Evolutionary conservation across 495 filamentous ascomycete species (phyloP), one percentile per base, ranked within the genome.

Genomic region (Penicillium herquei): DNA sequence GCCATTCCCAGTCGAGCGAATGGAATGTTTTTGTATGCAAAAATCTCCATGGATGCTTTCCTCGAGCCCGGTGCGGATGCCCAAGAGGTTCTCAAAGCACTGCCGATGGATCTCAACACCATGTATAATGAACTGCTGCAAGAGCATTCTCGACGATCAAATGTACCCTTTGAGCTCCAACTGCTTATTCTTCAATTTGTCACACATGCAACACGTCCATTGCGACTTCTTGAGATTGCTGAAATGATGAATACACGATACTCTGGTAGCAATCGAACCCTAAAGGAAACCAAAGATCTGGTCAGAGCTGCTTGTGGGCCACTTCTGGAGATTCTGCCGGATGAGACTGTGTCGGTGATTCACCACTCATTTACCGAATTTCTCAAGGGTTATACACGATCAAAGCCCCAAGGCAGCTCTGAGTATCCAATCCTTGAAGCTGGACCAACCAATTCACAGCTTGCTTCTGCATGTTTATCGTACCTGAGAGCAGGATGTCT

Each of bases 301-400:
- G 61, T 69, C 3, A 55, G 65, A 18, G 56, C 51, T 10, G 61
- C 70, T 3, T 80, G 77, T 56, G 81, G 79, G 7, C 77, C 79
- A n/a, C 63, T 84, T 13, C 59, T 82, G 3, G 78, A 82, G 47
- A 67, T 81, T 16, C 63, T 73, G 1, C 65, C 72, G 3, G 76
- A 84, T 52, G 79, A 79, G 49, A 76, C 73, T 0, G 62, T 82
- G 8, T 69, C 56, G n/a, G 68, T 81, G 3, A 70, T 84, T 12
- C 81, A 84, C 50, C 81, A 82, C 61, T 79, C 78, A 6, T 70
- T 84, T 26, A 81, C 78, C 2, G 81, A 82, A 55, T 82, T 73
- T 63, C 65, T 82, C 3, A 49, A 45, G 1, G 43, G 43, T 3
- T 45, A 45, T 7, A 31, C 43, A 17, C 31, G 43, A 45, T 45